Evolutionary conservation across 2,329 filamentous ascomycete genomes (phyloP), one percentile per base, ranked within the genome.

Genomic region (Aureobasidium musti): DNA sequence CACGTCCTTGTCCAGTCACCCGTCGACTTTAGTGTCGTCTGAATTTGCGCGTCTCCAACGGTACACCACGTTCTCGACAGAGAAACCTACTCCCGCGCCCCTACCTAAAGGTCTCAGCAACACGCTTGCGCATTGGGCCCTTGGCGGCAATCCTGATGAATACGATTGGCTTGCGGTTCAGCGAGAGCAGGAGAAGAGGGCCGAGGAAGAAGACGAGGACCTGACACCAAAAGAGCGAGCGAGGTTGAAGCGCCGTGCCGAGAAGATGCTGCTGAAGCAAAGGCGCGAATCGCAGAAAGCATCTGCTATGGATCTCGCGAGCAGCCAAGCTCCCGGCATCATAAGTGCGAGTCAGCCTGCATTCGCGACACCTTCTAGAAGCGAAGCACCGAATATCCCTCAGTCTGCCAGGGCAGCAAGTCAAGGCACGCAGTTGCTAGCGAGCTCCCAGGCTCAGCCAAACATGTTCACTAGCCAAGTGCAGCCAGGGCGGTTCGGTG

Each of bases 81-180:
- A 63, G 37, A 75, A 75, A 47, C 69, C 68, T 30, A 67, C 66
- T 39, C 70, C 67, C 0, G 47, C 71, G 0, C 65, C 66, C 26
- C 69, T 80, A 0, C 72, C 77, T 0, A 73, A 74, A 17, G 73
- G 71, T 19, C 71, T 81, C 5, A 71, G 69, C 26, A 74, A 75
- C 47, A 68, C 81, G 19, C 73, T 82, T 6, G 70, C 74, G 37
- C 80, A 82, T 65, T 82, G 80, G 81, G 68, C 72, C 10, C 45
- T 72, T 1, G 79, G 77, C 28, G 67, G 70, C 4, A 76, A 81
- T 60, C 79, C 78, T 1, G 68, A 61, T 3, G 68, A 68, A 5
- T 82, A 82, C 68, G 75, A 80, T 60, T 82, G 78, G 78, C 71
- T 75, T 26, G 69, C 74, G 1, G 76, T 30, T 72, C 71, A 65